Conservation (phyloP, 202 grass and related monocot genomes). For the Bolboschoenoplectus hybrid region DNA sequence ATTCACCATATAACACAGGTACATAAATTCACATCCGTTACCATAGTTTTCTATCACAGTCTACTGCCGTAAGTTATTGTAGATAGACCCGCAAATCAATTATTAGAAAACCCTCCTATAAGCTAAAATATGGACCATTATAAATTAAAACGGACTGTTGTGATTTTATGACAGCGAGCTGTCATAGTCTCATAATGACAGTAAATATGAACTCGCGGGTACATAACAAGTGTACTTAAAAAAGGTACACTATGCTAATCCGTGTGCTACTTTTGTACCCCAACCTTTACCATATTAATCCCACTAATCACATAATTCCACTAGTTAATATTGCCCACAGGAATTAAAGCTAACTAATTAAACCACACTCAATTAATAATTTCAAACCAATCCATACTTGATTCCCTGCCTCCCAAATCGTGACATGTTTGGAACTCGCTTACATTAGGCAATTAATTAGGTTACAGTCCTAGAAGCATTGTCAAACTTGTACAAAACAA, state of each 20-base stretch:
- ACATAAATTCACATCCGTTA: too few species aligned
- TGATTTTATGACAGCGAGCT: too few species aligned
- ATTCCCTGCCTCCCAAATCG: slow-evolving; percentile 40
- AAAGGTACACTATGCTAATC: neutral
- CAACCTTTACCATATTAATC: neutral
- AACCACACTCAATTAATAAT: slow-evolving; percentile 30
- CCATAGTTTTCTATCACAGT: too few species aligned
- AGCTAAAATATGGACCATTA: too few species aligned
- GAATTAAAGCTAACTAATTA: neutral
- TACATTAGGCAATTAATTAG: slow-evolving; percentile 21
- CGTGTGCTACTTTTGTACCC: slow-evolving; percentile 13
- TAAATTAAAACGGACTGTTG: too few species aligned
- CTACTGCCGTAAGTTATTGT: too few species aligned
- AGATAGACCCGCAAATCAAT: too few species aligned
- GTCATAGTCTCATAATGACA: neutral
- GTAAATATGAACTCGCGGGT: too few species aligned
- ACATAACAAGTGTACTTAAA: neutral
- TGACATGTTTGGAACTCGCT: slow-evolving; percentile 27
- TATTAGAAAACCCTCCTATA: too few species aligned
- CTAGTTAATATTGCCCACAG: neutral
- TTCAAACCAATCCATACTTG: neutral
- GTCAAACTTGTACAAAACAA: slow-evolving; percentile 20
- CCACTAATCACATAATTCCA: neutral
- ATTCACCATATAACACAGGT: too few species aligned
- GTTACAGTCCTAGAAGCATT: neutral